These are phyloP conservation scores for Fusarium tricinctum DNA, from an alignment of 2,329 filamentous ascomycete genomes.

Conservation along the genomic window DNA sequence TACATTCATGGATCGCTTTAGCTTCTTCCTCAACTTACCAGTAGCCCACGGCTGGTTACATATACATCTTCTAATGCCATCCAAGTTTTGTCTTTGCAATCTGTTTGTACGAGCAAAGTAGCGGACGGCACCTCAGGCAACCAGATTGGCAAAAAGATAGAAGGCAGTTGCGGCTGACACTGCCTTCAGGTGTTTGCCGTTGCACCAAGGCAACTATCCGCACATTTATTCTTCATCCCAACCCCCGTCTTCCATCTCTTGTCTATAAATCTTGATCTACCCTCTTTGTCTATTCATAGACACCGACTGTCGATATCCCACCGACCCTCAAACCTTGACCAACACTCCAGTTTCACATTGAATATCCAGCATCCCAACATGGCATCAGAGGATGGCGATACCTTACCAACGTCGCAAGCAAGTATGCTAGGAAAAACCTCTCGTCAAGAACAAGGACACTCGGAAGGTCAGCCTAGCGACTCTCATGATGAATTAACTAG, in stretches of 20 bases:
- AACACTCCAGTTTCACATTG: neutral
- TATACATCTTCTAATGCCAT: too few species aligned
- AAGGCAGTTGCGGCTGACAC: neutral
- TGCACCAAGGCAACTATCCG: neutral
- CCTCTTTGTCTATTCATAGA: neutral
- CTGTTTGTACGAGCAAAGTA: too few species aligned
- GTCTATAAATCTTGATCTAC: neutral
- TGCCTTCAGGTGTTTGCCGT: neutral
- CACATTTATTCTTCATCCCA: neutral
- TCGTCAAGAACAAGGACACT: neutral
- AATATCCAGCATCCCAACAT: neutral
- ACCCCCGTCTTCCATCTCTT: neutral
- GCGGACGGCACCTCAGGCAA: neutral
- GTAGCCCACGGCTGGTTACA: too few species aligned
- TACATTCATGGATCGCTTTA: too few species aligned
- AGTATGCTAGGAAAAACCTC: too few species aligned
- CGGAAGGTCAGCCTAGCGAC: too few species aligned
- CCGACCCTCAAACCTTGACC: neutral
- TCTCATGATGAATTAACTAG: neutral
- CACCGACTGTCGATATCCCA: neutral
- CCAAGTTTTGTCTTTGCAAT: too few species aligned
- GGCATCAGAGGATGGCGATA: neutral
- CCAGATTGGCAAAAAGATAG: neutral
- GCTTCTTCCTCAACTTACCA: too few species aligned
- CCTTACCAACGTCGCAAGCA: neutral